Conservation (phyloP, 2,329 filamentous ascomycete genomes). For the Phyllosticta citrichinensis region DNA sequence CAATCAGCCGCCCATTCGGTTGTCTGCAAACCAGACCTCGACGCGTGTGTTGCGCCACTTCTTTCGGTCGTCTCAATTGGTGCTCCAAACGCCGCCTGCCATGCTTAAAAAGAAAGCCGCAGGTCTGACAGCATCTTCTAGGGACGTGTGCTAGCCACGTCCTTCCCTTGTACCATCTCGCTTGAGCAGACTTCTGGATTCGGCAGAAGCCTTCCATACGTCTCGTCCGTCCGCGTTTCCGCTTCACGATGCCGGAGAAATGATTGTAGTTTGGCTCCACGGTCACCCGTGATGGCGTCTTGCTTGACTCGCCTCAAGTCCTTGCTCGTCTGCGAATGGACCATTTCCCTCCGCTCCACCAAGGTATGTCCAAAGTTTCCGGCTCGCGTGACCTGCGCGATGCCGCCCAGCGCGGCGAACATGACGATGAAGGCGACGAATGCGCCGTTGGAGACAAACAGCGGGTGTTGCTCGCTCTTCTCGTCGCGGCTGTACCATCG, state of each 20-base stretch:
- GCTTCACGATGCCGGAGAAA: conserved; percentile 54
- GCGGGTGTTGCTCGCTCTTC: conserved; percentile 33
- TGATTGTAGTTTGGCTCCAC: conserved; percentile 54
- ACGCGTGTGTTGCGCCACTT: neutral
- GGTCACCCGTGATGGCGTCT: conserved; percentile 39
- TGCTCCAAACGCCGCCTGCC: neutral
- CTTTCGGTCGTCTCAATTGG: neutral
- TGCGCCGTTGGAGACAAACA: conserved; percentile 67
- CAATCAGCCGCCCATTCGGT: neutral
- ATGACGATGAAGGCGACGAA: conserved; percentile 66
- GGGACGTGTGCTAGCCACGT: neutral
- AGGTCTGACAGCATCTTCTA: neutral
- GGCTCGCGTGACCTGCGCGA: conserved; percentile 63
- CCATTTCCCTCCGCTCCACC: conserved; percentile 55
- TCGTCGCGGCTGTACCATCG: conserved; percentile 31
- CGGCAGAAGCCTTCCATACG: conserved; percentile 35
- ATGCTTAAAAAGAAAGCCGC: neutral
- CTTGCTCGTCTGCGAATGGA: conserved; percentile 57
- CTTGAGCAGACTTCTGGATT: conserved; percentile 37
- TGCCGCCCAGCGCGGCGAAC: conserved; percentile 58
- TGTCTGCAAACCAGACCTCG: neutral
- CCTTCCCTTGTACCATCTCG: conserved; percentile 24
- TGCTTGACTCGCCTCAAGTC: conserved; percentile 48
- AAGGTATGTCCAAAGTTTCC: conserved; percentile 51
- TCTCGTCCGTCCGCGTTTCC: conserved; percentile 32